Evolutionary conservation across 2,329 filamentous ascomycete genomes (phyloP).

Genomic region (Magnaporthiopsis incrustans): DNA sequence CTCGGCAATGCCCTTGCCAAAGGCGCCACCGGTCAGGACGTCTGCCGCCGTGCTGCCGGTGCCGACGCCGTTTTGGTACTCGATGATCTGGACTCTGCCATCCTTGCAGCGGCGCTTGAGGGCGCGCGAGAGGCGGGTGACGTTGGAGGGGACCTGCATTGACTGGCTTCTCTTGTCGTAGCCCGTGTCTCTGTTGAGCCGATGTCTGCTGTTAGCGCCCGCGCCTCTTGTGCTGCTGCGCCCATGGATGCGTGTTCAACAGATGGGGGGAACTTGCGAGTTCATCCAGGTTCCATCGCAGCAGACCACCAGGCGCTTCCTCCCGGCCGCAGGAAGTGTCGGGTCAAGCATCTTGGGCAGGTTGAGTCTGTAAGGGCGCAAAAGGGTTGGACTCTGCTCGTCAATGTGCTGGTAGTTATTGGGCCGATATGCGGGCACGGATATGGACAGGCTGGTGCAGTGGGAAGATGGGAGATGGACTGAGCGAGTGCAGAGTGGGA

Average conservation of each 20-base stretch:
- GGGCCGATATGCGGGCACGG: neutral
- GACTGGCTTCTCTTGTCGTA: conserved; percentile 33
- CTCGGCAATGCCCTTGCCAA: conserved; percentile 46
- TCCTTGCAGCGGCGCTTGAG: conserved; percentile 43
- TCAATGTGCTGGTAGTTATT: neutral
- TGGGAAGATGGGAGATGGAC: neutral
- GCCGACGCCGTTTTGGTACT: conserved; percentile 54
- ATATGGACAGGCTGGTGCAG: neutral
- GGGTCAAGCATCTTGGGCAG: neutral
- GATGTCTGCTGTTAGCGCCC: conserved; percentile 9
- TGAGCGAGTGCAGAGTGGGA: neutral
- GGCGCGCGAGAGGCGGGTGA: conserved; percentile 51
- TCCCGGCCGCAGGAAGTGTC: conserved; percentile 9
- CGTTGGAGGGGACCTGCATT: conserved; percentile 48
- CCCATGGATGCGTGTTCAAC: neutral
- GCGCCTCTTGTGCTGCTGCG: neutral
- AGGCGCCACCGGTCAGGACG: conserved; percentile 43
- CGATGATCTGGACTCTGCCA: conserved; percentile 48
- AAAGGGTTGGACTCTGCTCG: neutral
- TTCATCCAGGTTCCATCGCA: conserved; percentile 50
- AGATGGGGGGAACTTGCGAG: conserved; percentile 20
- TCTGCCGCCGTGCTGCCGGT: conserved; percentile 42
- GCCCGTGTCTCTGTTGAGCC: conserved; percentile 31
- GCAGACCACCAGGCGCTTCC: conserved; percentile 42
- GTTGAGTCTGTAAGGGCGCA: neutral